phyloP scores from a whole-genome alignment of 2,329 filamentous ascomycete genomes.

The Colletotrichum truncatum region DNA sequence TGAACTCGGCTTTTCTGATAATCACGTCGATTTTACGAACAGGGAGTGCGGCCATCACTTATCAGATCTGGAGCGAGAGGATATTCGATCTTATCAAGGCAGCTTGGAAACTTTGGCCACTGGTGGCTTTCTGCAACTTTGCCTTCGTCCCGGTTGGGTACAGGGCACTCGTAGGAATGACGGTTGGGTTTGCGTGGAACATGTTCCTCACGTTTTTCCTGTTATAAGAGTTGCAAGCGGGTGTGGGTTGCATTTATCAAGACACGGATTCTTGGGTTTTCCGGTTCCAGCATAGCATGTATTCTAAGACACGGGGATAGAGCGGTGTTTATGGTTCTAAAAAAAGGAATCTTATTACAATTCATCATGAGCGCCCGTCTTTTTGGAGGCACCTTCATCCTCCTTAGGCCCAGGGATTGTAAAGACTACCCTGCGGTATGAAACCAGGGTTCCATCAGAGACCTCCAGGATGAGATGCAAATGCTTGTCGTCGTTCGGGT shows the following conservation, averaged over 20 bases:
- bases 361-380: not conserved
- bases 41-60: conserved; percentile 34
- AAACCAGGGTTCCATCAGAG: not conserved
- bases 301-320: not conserved
- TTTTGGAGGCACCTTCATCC: not conserved
- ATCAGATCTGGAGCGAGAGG: conserved; percentile 38
- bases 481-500: conserved; percentile 13
- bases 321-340: not conserved
- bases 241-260: not conserved
- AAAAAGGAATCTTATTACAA: not conserved
- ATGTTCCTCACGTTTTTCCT: conserved; percentile 47
- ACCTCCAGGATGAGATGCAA: conserved; percentile 19
- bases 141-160: conserved; percentile 46
- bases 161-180: conserved; percentile 44
- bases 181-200: conserved; percentile 47
- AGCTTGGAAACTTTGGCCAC: conserved; percentile 48
- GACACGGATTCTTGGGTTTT: not conserved
- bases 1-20: conserved; percentile 43
- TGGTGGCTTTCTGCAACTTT: conserved; percentile 46
- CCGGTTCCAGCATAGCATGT: conserved; percentile 3
- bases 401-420: not conserved
- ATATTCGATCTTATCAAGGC: conserved; percentile 42
- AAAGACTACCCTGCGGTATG: conserved; percentile 14
- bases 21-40: conserved; percentile 46
- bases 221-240: conserved; percentile 22